Evolutionary conservation across 352 stramenopile genomes (phyloP), one percentile per base, ranked within the genome.

Genomic region (Phytophthora litchii): DNA sequence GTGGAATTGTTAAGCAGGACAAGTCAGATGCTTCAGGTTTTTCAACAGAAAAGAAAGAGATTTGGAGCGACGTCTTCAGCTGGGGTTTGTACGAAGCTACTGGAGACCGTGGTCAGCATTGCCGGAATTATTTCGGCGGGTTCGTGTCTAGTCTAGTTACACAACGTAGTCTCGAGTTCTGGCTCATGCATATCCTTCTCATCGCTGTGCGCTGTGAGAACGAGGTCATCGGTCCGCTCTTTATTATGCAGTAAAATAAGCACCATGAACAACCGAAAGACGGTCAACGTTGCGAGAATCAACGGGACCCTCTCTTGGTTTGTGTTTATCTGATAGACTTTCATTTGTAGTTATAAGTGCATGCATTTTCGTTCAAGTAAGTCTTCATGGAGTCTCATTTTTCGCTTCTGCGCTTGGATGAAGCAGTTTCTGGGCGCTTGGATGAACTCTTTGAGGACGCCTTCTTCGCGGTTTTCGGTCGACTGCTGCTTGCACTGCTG

Each of bases 181-280:
- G 80, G 80, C 69, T 88, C 44, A 84, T 88, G 76, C 72, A 88
- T 45, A 67, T 90, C 35, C 62, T 88, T 42, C 52, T 88, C 27
- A 88, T 90, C 43, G 80, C 78, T 7, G 72, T 88, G 29, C 78
- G 80, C 6, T 88, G 76, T 50, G 80, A 88, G 60, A 85, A 58
- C 40, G 80, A 88, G 54, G 78, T 72, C 53, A 70, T 88, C 27
- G 74, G 80, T 0, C 60, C 78, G 21, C 56, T 80, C 9, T 87
- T 88, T 36, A 71, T 84, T 40, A 60, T 86, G 35, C 67, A 68
- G 35, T 67, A 69, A 63, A 53, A 35, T 54, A 17, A 43, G 50
- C 47, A 32, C 19, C 23, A 55, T 53, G 25, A 43, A 63, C 41
- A 61, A 17, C 32, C 38, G 32, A 44, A 62, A 59, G 55, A 63